Conservation (phyloP, 176 grass and related monocot genomes). For the Sorghum bicolor region DNA sequence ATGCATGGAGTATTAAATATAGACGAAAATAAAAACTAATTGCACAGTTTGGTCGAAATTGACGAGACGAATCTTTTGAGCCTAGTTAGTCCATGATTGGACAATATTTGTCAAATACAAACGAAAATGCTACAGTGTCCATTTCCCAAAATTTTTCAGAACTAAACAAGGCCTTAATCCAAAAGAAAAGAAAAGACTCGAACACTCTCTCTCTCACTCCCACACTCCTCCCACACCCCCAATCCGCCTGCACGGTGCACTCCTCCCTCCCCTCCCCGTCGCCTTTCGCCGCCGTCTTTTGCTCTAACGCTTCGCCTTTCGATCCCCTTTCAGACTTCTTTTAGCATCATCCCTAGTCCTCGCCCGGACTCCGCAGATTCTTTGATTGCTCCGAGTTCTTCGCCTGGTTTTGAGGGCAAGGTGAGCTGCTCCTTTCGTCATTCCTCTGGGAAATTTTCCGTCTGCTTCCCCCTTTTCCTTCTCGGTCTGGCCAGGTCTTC, state of each 20-base stretch:
- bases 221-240: not conserved
- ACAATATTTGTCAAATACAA: no score
- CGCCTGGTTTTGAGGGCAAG: constrained; percentile 26
- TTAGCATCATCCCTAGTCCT: constrained; percentile 6
- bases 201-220: not conserved
- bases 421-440: not conserved
- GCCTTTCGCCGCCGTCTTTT: constrained; percentile 48
- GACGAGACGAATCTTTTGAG: no score
- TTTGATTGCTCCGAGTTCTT: constrained; percentile 4
- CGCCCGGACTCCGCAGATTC: not conserved
- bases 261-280: not conserved
- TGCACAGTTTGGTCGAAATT: no score
- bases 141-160: no score
- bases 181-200: constrained; percentile 6
- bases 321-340: constrained; percentile 6
- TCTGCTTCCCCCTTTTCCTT: constrained; percentile 14
- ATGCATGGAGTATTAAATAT: no score
- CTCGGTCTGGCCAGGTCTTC: not conserved
- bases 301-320: constrained; percentile 10
- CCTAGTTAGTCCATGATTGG: no score
- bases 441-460: not conserved
- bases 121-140: no score
- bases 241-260: not conserved
- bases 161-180: no score
- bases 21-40: no score